Base-by-base conservation (phyloP, 768 basidiomycete species). In the Daedaleopsis nitida region DNA sequence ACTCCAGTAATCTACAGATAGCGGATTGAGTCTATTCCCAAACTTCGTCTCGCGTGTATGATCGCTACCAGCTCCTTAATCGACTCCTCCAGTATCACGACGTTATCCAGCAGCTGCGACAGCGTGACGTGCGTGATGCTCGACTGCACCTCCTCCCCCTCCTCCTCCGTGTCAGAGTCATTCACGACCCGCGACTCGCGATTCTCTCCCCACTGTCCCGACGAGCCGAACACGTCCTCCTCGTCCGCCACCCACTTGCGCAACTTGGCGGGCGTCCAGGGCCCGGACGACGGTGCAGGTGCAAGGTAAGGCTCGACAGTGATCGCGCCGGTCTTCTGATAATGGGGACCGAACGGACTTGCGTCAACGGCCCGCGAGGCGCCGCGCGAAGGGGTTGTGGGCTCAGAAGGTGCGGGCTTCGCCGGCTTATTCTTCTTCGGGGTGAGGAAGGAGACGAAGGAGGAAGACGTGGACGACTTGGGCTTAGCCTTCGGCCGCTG, bases 71-170 rank as follows among this genome's bases (percentile, higher is more conserved):
- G 77, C 73, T 98, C 96, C 76, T 98, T 98, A 70, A 98, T 89
- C 62, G 88, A 90, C 74, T 98, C 96, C 74, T 98, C 96, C 63
- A 98, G 72, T 43, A 98, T 87, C 34, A 98, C 94, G 34, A 96
- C 89, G 70, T 98, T 98, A 72, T 98, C 96, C 72, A 98, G 76
- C 57, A 98, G 72, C 64, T 84, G 87, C 48, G 92, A 94, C 55
- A 98, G 78, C 9, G 91, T 93, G 27, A 96, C 81, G 19, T 73
- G 79, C 16, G 74, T 72, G 14, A 71, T 58, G 35, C 72, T 76
- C 52, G 70, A 66, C 53, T 66, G 63, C 27, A 32, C 27, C 62
- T 66, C 60, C 57, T 71, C 70, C 43, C 74, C 27, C 62, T 66
- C 60, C 57, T 71, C 70, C 43, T 74, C 70, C 39, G 63, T 63